Base-by-base conservation (phyloP, 495 filamentous ascomycete species). In the Hypoxylon intermedium region DNA sequence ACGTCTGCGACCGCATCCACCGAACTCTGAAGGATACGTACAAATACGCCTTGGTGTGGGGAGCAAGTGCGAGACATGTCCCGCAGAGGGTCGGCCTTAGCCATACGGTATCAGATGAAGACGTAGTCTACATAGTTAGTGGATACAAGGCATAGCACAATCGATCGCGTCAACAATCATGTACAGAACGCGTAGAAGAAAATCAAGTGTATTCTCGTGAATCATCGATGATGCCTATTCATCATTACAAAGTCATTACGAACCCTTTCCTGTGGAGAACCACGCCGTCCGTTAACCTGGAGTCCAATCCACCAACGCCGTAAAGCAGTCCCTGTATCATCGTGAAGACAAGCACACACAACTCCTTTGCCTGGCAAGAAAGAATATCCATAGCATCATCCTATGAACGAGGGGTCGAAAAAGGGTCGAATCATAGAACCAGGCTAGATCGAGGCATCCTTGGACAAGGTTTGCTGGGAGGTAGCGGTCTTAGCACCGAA, bases 21-120 rank as follows among this genome's bases (percentile, higher is more conserved):
- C 83, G 95, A 28, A 92, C 88, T 21, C 77, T 99, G 55, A 98
- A 97, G 82, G 95, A 99, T 40, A 96, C 91, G 2, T 99, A 98
- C 79, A 99, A 98, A 78, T 98, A 97, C 77, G 95, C 95, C 1
- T 73, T 98, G 66, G 95, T 99, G 2, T 99, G 95, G 95, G 95
- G 95, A 16, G 91, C 91, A 9, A 97, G 93, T 75, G 94, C 94
- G 16, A 81, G 91, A 63, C 95, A 99, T 82, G 81, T 97, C 11
- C 94, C 95, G 11, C 95, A 99, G 76, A 82, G 95, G 38, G 93
- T 97, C 24, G 95, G 95, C 2, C 74, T 99, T 69, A 79, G 83
- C 6, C 95, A 99, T 83, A 61, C 83, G 34, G 93, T 99, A 53
- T 81, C 88, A 1, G 95, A 99, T 68, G 95, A 97, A 77, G 95